Conservation (phyloP, 1,284 basidiomycete species). For the Puccinia hordei region DNA sequence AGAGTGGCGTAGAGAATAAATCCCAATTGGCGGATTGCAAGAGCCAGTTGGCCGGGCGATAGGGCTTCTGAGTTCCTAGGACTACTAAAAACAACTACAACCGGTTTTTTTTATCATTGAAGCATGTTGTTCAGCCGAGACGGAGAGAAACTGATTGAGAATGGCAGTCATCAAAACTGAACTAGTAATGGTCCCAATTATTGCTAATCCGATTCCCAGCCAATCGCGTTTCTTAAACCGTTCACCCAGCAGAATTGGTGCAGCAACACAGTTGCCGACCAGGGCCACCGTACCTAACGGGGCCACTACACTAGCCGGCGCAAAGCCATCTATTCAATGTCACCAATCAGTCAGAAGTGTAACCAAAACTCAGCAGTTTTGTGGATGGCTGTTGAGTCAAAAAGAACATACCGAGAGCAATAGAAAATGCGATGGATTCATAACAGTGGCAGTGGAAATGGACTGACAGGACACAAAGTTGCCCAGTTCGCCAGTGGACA, state of each 20-base stretch:
- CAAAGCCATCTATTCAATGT: conserved; percentile 65
- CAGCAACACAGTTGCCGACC: conserved; percentile 90
- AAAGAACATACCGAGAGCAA: background rate
- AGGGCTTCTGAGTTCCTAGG: conserved; percentile 49
- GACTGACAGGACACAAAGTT: conserved; percentile 76
- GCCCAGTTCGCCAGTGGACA: conserved; percentile 86
- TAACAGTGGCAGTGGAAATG: conserved; percentile 52
- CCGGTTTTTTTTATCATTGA: background rate
- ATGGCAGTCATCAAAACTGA: background rate
- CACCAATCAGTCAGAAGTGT: background rate
- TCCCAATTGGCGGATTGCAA: conserved; percentile 54
- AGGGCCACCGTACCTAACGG: conserved; percentile 76
- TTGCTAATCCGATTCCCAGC: conserved; percentile 65
- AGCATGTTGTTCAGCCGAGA: background rate
- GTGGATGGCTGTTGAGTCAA: background rate
- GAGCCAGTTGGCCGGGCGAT: conserved; percentile 54
- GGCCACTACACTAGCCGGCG: conserved; percentile 91
- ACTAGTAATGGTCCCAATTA: conserved; percentile 57
- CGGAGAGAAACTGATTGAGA: conserved; percentile 67
- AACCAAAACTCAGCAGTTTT: background rate
- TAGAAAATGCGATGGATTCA: conserved; percentile 32
- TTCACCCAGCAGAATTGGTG: conserved; percentile 73
- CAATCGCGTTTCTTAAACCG: conserved; percentile 69
- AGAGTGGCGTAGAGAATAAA: conserved; percentile 56
- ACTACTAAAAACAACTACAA: conserved; percentile 41